phyloP scores from a whole-genome alignment of 768 basidiomycete genomes.

The Leccinum uliginosum region DNA sequence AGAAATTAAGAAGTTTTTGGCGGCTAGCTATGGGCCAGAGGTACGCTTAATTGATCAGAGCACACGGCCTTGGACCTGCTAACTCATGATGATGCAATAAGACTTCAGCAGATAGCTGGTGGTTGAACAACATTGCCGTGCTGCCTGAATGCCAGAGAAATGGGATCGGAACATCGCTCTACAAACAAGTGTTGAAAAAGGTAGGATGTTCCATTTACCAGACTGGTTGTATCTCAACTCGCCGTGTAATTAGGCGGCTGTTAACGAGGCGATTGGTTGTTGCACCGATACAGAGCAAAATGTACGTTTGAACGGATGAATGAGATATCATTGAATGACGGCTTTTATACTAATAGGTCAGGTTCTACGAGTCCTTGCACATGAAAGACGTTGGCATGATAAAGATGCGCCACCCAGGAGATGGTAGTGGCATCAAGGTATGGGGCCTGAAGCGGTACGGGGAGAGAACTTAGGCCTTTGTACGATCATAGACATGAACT shows the following conservation, averaged over 20 bases:
- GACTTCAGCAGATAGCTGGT: background rate
- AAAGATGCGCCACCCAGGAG: background rate
- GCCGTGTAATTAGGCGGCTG: background rate
- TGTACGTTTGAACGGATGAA: background rate
- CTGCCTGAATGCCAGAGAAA: background rate
- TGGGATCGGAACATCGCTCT: slow-evolving; percentile 1
- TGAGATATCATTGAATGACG: background rate
- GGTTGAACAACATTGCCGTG: slow-evolving; percentile 1
- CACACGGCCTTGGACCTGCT: too few relatives aligned
- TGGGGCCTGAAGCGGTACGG: background rate
- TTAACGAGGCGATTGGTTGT: background rate
- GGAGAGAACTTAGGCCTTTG: background rate
- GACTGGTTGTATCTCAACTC: background rate
- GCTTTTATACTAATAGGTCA: background rate
- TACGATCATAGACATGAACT: too few relatives aligned
- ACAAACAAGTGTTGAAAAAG: background rate
- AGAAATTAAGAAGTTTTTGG: background rate
- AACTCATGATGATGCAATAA: background rate
- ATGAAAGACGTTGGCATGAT: background rate
- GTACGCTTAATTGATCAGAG: background rate
- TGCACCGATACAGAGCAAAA: slow-evolving; percentile 2
- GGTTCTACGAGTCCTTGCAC: background rate
- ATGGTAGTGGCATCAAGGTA: background rate
- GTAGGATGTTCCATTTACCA: background rate
- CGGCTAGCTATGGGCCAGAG: slow-evolving; percentile 1